phyloP scores from a whole-genome alignment of 495 filamentous ascomycete genomes.

The Penicillium cosmopolitanum region DNA sequence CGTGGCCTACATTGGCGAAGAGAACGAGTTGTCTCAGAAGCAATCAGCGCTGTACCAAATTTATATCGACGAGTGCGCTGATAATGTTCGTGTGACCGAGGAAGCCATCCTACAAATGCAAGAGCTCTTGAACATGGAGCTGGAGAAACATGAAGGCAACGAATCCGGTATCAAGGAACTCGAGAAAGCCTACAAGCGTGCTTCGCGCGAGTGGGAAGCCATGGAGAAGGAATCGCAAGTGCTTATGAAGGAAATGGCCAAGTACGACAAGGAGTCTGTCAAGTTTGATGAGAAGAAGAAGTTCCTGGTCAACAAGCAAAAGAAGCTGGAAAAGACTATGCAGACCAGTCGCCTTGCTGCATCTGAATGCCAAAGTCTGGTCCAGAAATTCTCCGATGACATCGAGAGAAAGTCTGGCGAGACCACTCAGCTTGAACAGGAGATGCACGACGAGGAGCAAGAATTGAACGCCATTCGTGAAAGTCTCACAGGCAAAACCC shows the following conservation, averaged over 20 bases:
- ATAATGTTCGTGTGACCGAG: slow-evolving; percentile 87
- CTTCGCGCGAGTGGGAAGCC: slow-evolving; percentile 75
- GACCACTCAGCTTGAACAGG: slow-evolving; percentile 71
- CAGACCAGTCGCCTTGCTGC: slow-evolving; percentile 68
- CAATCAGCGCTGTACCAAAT: slow-evolving; percentile 90
- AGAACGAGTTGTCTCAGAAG: slow-evolving; percentile 89
- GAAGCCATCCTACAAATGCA: slow-evolving; percentile 92
- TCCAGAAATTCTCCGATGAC: slow-evolving; percentile 75
- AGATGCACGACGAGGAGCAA: slow-evolving; percentile 75
- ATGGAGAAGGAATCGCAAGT: slow-evolving; percentile 81
- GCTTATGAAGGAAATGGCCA: slow-evolving; percentile 86
- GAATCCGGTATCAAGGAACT: slow-evolving; percentile 89
- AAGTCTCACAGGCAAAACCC: slow-evolving; percentile 89
- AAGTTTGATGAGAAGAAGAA: slow-evolving; percentile 98
- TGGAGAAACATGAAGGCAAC: slow-evolving; percentile 89
- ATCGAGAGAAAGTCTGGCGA: slow-evolving; percentile 74
- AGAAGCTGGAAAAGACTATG: slow-evolving; percentile 92
- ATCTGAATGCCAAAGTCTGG: slow-evolving; percentile 74
- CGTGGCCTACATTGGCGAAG: slow-evolving; percentile 81
- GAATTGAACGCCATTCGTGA: slow-evolving; percentile 81
- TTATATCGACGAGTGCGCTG: slow-evolving; percentile 81
- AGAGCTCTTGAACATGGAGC: slow-evolving; percentile 79
- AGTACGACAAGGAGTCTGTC: slow-evolving; percentile 92
- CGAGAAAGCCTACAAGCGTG: slow-evolving; percentile 81
- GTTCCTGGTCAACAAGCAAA: slow-evolving; percentile 83